These are phyloP conservation scores for Hanseniaspora opuntiae DNA, from an alignment of 805 yeast species.

Conservation along the genomic window DNA sequence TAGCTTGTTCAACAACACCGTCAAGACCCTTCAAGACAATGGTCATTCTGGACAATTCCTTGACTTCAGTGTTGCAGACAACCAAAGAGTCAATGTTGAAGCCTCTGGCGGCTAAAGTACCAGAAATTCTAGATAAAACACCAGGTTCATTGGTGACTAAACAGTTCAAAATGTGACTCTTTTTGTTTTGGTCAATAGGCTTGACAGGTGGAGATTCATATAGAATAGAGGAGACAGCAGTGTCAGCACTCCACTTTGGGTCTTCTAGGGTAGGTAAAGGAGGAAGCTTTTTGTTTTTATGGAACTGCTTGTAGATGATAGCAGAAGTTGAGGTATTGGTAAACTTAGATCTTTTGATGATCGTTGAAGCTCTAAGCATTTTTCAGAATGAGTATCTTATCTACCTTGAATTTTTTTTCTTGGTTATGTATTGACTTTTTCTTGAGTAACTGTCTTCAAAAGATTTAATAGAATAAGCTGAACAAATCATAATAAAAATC, in stretches of 20 bases:
- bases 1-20: constrained; percentile 92
- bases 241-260: constrained; percentile 89
- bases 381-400: background rate
- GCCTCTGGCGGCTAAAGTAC: constrained; percentile 94
- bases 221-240: constrained; percentile 88
- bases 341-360: constrained; percentile 10
- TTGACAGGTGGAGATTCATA: constrained; percentile 61
- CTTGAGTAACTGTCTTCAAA: too few relatives aligned
- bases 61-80: constrained; percentile 91
- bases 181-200: constrained; percentile 42
- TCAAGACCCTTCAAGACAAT: constrained; percentile 88
- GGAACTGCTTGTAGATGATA: constrained; percentile 81
- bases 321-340: constrained; percentile 73
- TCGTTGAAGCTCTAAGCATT: background rate
- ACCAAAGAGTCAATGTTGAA: constrained; percentile 95
- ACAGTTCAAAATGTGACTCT: constrained; percentile 87
- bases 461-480: too few relatives aligned
- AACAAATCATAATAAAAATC: too few relatives aligned
- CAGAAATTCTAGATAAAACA: constrained; percentile 82
- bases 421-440: background rate
- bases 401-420: background rate
- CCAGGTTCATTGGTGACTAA: constrained; percentile 98
- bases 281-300: constrained; percentile 75
- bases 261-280: constrained; percentile 85
- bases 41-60: constrained; percentile 92